Conservation (phyloP, 2,329 filamentous ascomycete genomes). For the Pleurostoma richardsiae region DNA sequence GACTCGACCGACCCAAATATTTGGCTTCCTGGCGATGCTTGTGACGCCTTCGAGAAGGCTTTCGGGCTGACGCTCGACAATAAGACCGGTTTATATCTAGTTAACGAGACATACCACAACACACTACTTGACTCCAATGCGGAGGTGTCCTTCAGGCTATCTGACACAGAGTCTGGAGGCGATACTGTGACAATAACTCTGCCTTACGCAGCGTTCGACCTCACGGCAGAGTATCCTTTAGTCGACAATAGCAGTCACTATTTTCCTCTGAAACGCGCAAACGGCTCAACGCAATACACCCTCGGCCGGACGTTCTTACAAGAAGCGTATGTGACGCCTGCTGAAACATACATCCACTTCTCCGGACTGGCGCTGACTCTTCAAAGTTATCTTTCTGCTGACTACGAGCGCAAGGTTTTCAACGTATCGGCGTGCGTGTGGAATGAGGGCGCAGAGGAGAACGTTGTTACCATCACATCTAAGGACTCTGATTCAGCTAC, state of each 20-base stretch:
- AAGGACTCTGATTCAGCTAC: constrained; percentile 7
- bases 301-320: constrained; percentile 27
- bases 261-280: constrained; percentile 26
- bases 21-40: constrained; percentile 25
- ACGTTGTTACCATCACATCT: constrained; percentile 22
- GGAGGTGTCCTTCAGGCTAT: constrained; percentile 25
- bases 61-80: constrained; percentile 23
- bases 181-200: constrained; percentile 22
- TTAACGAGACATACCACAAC: constrained; percentile 26
- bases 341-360: not conserved
- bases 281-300: constrained; percentile 25
- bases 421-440: constrained; percentile 30
- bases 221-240: constrained; percentile 20
- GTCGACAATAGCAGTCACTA: constrained; percentile 22
- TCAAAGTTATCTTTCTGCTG: constrained; percentile 26
- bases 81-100: constrained; percentile 21
- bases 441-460: constrained; percentile 23
- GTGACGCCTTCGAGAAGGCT: constrained; percentile 24
- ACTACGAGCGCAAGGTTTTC: constrained; percentile 33
- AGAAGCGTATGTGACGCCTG: constrained; percentile 20
- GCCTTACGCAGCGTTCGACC: constrained; percentile 25
- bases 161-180: constrained; percentile 23
- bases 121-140: constrained; percentile 21
- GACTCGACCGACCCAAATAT: constrained; percentile 29
- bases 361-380: constrained; percentile 2